phyloP scores from a whole-genome alignment of 2,329 filamentous ascomycete genomes.

The Penicillium sp. region DNA sequence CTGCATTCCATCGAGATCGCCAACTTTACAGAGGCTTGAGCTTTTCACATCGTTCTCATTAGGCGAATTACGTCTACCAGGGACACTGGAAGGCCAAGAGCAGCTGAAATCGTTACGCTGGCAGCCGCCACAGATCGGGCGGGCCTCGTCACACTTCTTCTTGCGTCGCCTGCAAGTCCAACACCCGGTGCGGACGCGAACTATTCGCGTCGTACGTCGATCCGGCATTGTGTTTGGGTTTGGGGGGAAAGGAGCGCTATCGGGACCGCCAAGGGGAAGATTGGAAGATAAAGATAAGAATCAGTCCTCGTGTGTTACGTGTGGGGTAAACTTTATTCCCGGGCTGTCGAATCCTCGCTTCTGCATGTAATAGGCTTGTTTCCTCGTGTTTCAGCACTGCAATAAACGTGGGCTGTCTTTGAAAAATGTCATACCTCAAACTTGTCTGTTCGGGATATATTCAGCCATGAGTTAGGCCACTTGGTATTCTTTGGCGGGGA shows the following conservation, averaged over 20 bases:
- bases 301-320: neutral
- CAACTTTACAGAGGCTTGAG: slow-evolving; percentile 8
- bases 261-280: neutral
- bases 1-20: slow-evolving; percentile 5
- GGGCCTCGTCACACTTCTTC: slow-evolving; percentile 34
- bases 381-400: neutral
- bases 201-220: slow-evolving; percentile 28
- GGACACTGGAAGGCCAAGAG: slow-evolving; percentile 24
- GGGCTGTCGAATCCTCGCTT: neutral
- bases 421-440: too few species aligned
- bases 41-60: slow-evolving; percentile 1
- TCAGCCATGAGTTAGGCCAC: too few species aligned
- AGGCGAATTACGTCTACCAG: slow-evolving; percentile 10
- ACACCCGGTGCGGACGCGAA: slow-evolving; percentile 33
- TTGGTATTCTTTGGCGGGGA: too few species aligned
- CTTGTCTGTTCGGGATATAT: too few species aligned
- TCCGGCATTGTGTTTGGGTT: slow-evolving; percentile 18
- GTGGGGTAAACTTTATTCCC: neutral
- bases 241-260: neutral
- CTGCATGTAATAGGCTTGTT: neutral
- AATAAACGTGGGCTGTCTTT: too few species aligned
- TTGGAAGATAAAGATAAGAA: neutral
- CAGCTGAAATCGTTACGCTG: slow-evolving; percentile 28
- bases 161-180: slow-evolving; percentile 31
- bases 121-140: slow-evolving; percentile 34